Evolutionary conservation across 2,329 filamentous ascomycete species (phyloP).

Genomic region (Ophiostoma triangulosporum): DNA sequence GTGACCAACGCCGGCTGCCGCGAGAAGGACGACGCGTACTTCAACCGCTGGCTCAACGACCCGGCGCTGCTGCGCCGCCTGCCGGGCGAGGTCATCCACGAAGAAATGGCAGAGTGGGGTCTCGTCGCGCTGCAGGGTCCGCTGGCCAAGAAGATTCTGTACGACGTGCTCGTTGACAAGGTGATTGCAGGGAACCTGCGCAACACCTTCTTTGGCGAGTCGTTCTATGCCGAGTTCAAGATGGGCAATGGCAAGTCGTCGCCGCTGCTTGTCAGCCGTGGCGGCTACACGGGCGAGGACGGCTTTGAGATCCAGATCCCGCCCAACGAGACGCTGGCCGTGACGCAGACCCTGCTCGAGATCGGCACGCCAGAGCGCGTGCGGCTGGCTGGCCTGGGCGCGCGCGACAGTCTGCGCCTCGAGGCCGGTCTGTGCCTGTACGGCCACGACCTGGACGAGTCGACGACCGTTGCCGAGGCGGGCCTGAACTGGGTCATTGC

Average conservation of each 20-base stretch:
- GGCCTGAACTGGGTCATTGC: slow-evolving; percentile 66
- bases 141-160: slow-evolving; percentile 55
- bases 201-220: slow-evolving; percentile 70
- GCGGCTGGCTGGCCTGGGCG: slow-evolving; percentile 75
- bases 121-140: slow-evolving; percentile 87
- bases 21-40: slow-evolving; percentile 72
- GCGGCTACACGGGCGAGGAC: slow-evolving; percentile 94
- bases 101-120: slow-evolving; percentile 55
- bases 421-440: slow-evolving; percentile 99
- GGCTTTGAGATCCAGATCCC: slow-evolving; percentile 92
- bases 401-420: slow-evolving; percentile 79
- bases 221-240: slow-evolving; percentile 50
- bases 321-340: slow-evolving; percentile 45
- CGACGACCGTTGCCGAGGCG: slow-evolving; percentile 45
- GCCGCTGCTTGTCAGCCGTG: slow-evolving; percentile 64
- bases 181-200: slow-evolving; percentile 40
- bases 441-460: slow-evolving; percentile 87
- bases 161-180: slow-evolving; percentile 42
- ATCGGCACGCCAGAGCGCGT: slow-evolving; percentile 48
- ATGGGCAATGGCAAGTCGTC: slow-evolving; percentile 21
- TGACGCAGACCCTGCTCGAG: slow-evolving; percentile 57
- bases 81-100: slow-evolving; percentile 17
- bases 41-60: slow-evolving; percentile 54
- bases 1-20: slow-evolving; percentile 91
- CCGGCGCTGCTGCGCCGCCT: slow-evolving; percentile 22